Evolutionary conservation across 768 basidiomycete species (phyloP).

Genomic region (Russula sp.): DNA sequence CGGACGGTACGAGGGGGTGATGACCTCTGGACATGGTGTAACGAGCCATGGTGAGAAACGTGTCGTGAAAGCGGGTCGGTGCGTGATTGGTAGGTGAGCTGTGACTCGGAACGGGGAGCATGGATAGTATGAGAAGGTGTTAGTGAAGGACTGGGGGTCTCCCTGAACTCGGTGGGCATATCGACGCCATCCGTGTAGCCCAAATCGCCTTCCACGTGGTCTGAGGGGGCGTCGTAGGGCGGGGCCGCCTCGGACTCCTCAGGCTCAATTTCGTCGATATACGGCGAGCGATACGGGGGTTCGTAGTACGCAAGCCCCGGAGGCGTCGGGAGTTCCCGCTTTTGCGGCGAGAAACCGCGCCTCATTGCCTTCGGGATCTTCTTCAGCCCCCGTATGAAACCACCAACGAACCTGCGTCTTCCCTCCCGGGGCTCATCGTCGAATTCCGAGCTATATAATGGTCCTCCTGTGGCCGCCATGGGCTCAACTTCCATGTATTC

Average conservation of each 20-base stretch:
- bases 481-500: slow-evolving; percentile 28
- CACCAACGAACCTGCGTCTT: slow-evolving; percentile 27
- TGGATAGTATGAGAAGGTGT: slow-evolving; percentile 17
- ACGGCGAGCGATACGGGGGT: slow-evolving; percentile 3
- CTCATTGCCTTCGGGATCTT: slow-evolving; percentile 25
- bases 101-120: slow-evolving; percentile 26
- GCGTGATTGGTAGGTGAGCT: slow-evolving; percentile 28
- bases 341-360: slow-evolving; percentile 22
- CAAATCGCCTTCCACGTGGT: slow-evolving; percentile 11
- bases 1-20: slow-evolving; percentile 29
- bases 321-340: slow-evolving; percentile 8
- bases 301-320: slow-evolving; percentile 6
- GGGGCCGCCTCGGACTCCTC: slow-evolving; percentile 15
- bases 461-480: not conserved
- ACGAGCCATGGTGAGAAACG: slow-evolving; percentile 24
- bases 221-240: slow-evolving; percentile 18
- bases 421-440: slow-evolving; percentile 7
- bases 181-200: slow-evolving; percentile 23
- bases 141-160: slow-evolving; percentile 12
- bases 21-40: slow-evolving; percentile 13
- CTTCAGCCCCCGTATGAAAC: slow-evolving; percentile 24
- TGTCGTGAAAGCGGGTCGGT: slow-evolving; percentile 21
- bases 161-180: slow-evolving; percentile 16
- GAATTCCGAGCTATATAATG: slow-evolving; percentile 6
- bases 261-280: not conserved